These are phyloP conservation scores for Phytopythium ostracodes DNA, from an alignment of 352 stramenopile species.

Conservation along the genomic window DNA sequence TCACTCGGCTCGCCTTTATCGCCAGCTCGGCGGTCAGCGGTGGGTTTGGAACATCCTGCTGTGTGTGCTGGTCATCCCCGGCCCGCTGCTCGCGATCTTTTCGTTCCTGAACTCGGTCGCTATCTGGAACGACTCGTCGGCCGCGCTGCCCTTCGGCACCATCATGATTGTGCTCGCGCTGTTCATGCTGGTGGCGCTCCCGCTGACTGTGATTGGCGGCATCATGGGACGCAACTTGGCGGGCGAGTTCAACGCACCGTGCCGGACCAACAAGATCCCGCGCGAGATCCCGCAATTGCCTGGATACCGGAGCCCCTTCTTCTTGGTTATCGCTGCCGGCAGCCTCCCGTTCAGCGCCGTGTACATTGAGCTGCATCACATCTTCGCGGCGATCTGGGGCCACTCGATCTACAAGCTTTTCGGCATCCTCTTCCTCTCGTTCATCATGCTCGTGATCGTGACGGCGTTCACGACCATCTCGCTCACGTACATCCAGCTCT, in stretches of 20 bases:
- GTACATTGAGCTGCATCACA: constrained; percentile 99
- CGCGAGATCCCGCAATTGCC: constrained; percentile 91
- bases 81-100: constrained; percentile 90
- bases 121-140: constrained; percentile 93
- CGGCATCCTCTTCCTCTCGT: constrained; percentile 95
- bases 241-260: constrained; percentile 90
- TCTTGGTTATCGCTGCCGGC: constrained; percentile 92
- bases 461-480: constrained; percentile 97
- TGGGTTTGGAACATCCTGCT: constrained; percentile 96
- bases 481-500: constrained; percentile 97
- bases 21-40: constrained; percentile 91
- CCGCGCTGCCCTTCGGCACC: constrained; percentile 93
- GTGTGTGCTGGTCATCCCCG: constrained; percentile 89
- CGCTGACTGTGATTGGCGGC: constrained; percentile 92
- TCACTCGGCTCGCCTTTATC: constrained; percentile 91
- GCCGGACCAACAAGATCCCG: constrained; percentile 95
- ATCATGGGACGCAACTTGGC: constrained; percentile 94
- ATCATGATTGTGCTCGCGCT: constrained; percentile 94
- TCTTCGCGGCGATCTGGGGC: constrained; percentile 97
- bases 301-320: constrained; percentile 78
- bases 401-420: constrained; percentile 99
- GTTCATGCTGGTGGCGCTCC: constrained; percentile 91
- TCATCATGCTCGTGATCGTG: constrained; percentile 95
- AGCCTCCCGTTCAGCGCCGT: constrained; percentile 97
- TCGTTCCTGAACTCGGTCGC: constrained; percentile 95